Evolutionary conservation across 805 yeast genomes (phyloP).

Genomic region (Hermanozyma aechmeae): DNA sequence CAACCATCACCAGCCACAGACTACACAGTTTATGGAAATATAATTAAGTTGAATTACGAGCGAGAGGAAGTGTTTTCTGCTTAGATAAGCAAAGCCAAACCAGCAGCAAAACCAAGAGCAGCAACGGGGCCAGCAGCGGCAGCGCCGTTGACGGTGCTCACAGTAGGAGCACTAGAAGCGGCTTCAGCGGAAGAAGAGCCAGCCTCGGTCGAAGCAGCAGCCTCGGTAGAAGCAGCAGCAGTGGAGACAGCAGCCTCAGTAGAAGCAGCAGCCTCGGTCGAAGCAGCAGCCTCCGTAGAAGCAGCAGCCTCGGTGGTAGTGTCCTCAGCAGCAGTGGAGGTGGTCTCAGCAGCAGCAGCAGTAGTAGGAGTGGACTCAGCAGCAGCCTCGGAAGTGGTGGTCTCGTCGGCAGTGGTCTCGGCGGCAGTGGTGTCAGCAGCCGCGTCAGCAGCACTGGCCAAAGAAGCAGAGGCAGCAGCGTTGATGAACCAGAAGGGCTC

Average conservation of each 20-base stretch:
- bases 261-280: conserved; percentile 7
- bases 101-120: neutral
- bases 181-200: neutral
- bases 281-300: conserved; percentile 4
- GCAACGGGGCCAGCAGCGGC: neutral
- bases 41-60: too few relatives aligned
- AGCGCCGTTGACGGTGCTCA: neutral
- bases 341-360: conserved; percentile 3
- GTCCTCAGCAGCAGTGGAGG: conserved; percentile 6
- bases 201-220: conserved; percentile 6
- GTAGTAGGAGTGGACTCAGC: conserved; percentile 1
- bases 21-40: too few relatives aligned
- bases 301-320: too few relatives aligned
- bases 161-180: neutral
- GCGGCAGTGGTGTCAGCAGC: conserved; percentile 4
- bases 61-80: too few relatives aligned
- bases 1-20: too few relatives aligned
- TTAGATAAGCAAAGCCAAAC: neutral
- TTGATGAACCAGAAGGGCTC: conserved; percentile 24
- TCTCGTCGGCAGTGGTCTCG: conserved; percentile 2
- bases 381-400: conserved; percentile 4
- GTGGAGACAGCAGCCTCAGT: conserved; percentile 7
- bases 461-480: conserved; percentile 11
- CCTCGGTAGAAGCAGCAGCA: conserved; percentile 6
- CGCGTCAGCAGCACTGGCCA: conserved; percentile 6